phyloP scores from a whole-genome alignment of 768 basidiomycete species.

The Amanita rubescens region DNA sequence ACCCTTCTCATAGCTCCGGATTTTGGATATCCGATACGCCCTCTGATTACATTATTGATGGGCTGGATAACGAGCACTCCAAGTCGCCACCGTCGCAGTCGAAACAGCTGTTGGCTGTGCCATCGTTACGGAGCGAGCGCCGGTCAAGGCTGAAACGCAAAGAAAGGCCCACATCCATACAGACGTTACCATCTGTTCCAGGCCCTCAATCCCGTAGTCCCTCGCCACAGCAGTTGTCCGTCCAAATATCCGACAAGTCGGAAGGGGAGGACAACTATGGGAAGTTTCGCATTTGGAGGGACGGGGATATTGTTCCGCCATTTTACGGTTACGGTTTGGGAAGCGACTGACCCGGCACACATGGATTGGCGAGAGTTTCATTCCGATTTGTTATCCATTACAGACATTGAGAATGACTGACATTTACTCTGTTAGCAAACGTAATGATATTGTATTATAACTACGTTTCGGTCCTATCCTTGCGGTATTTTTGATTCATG shows the following conservation, averaged over 20 bases:
- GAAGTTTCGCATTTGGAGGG: not conserved
- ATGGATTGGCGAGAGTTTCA: constrained; percentile 58
- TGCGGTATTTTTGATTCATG: too few species aligned
- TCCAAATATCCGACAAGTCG: not conserved
- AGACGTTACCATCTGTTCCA: constrained; percentile 16
- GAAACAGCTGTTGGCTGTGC: not conserved
- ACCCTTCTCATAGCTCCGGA: too few species aligned
- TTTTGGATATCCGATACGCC: not conserved
- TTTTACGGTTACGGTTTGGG: constrained; percentile 15
- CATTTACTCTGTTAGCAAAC: not conserved
- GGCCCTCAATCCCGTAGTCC: not conserved
- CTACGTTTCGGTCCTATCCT: not conserved
- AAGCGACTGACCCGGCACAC: constrained; percentile 27
- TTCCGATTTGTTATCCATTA: constrained; percentile 21
- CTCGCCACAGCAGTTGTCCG: constrained; percentile 1
- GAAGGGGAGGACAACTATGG: not conserved
- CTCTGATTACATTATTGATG: not conserved
- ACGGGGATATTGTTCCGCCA: not conserved
- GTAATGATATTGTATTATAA: not conserved
- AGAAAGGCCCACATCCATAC: constrained; percentile 16
- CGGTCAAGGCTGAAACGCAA: not conserved
- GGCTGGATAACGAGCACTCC: not conserved
- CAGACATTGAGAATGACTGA: not conserved
- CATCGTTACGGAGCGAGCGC: constrained; percentile 2
- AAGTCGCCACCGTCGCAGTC: not conserved